Percentiles rank a stretch among this genome's conserved stretches.
phyloP scores from a whole-genome alignment of 2,329 filamentous ascomycete species.

The Colletotrichum nymphaeae region DNA sequence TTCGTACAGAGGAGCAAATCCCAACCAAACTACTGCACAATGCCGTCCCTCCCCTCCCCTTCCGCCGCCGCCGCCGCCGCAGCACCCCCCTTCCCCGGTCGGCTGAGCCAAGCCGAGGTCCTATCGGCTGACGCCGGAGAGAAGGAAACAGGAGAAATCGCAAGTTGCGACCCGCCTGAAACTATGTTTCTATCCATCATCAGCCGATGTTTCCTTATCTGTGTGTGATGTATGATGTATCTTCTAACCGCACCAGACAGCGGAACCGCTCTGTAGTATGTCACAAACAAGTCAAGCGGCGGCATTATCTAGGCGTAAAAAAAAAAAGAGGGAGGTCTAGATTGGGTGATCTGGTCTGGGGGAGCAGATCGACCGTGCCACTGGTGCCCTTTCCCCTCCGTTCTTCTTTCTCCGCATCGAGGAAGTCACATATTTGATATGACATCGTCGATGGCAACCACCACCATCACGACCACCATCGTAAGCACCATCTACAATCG shows the following conservation, averaged over 20 bases:
- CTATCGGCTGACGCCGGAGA: background rate
- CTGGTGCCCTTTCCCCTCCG: background rate
- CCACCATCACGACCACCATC: background rate
- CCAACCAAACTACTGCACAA: background rate
- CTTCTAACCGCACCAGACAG: background rate
- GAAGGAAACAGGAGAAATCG: background rate
- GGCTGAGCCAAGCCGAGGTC: background rate
- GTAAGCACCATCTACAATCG: background rate
- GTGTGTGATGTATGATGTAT: background rate
- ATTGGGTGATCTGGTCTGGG: constrained; percentile 5
- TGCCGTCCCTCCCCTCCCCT: background rate
- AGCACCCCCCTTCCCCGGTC: background rate
- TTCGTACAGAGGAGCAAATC: background rate
- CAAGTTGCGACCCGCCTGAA: background rate
- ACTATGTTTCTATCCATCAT: background rate
- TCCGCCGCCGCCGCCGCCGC: too few species aligned
- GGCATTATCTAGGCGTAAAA: background rate
- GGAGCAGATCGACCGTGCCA: constrained; percentile 15
- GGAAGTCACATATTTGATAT: constrained; percentile 10
- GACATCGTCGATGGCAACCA: constrained; percentile 9
- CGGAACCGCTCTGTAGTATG: background rate
- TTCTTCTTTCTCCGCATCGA: background rate
- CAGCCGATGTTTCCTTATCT: background rate
- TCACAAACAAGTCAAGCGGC: background rate
- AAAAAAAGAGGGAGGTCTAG: background rate